Base-by-base conservation (phyloP, 164 flowering plant genomes). In the Berberis thunbergii region DNA sequence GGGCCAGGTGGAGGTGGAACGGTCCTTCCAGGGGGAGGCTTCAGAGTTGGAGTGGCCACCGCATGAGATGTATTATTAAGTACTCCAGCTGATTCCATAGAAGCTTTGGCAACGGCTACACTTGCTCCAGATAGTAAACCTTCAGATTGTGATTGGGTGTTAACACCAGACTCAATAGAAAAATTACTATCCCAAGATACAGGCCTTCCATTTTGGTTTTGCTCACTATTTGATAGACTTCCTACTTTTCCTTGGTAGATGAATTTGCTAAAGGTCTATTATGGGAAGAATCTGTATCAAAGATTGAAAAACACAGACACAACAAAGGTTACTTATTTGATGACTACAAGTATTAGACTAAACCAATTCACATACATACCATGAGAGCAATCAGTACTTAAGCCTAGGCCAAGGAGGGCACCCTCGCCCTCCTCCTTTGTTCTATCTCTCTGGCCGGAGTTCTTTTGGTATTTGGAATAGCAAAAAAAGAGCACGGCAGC, bases 371-470 rank as follows among this genome's bases (percentile, higher is more conserved):
- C 40, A 41, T 64, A 66, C 73, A 63, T 85, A 86, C 97, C 87
- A 62, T 72, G 66, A 67, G 97, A 89, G 69, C 64, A 81, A 61
- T 91, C 88, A 49, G 26, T 26, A 26, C 80, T 84, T 64, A 83
- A 45, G 79, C 96, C 85, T 72, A 91, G 57, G 75, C 84, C 70
- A 58, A 95, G 91, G 64, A 95, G 89, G 55, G 99, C 97, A 70
- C 87, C 81, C 53, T 95, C 92, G 26, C 26, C 26, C 74, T 95
- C 26, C 26, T 26, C 99, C 81, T 79, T 89, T 73, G 48, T 77
- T 39, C 81, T 60, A 63, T 45, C 71, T 58, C 80, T 72, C 49
- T 73, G 57, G 61, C 57, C 63, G 49, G 2, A 45, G 67, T 74
- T 72, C 41, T 44, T 55, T 61, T 80, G 76, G 64, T 73, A 66